Conservation (phyloP, 371 early-diverging fungal genomes). For the Saksenaea vasiformis region DNA sequence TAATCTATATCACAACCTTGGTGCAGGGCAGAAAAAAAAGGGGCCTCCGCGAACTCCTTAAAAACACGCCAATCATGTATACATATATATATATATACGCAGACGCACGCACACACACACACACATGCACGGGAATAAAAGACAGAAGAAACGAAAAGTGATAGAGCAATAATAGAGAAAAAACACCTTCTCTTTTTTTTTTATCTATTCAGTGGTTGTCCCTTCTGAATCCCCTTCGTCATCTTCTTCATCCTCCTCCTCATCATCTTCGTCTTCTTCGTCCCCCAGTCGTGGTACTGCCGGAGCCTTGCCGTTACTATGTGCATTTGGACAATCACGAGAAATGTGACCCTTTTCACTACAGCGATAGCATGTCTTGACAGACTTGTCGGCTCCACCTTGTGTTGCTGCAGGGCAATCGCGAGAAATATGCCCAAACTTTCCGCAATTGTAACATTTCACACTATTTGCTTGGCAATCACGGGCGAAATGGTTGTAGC, state of each 20-base stretch:
- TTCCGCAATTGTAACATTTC: constrained; percentile 62
- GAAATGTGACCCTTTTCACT: constrained; percentile 41
- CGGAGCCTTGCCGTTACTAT: constrained; percentile 1
- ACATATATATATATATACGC: too few relatives aligned
- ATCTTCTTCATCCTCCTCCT: constrained; percentile 5
- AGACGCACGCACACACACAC: too few relatives aligned
- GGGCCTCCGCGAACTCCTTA: too few relatives aligned
- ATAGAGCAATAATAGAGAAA: background rate
- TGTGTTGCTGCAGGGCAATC: constrained; percentile 35
- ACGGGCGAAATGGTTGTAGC: constrained; percentile 63
- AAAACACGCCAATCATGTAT: too few relatives aligned
- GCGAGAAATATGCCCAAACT: constrained; percentile 62
- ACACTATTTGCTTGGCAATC: constrained; percentile 65
- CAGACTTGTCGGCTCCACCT: constrained; percentile 13
- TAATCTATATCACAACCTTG: too few relatives aligned
- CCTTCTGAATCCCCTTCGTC: background rate
- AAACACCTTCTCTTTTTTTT: background rate
- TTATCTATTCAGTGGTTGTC: background rate
- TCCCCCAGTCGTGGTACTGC: constrained; percentile 20
- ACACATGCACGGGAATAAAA: too few relatives aligned
- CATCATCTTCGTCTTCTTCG: constrained; percentile 15
- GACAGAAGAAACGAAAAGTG: too few relatives aligned
- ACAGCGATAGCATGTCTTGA: constrained; percentile 44
- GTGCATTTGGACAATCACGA: constrained; percentile 30
- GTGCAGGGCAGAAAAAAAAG: too few relatives aligned